Conservation (phyloP, 768 basidiomycete species). For the Rhodosporidiobolus odoratus region DNA sequence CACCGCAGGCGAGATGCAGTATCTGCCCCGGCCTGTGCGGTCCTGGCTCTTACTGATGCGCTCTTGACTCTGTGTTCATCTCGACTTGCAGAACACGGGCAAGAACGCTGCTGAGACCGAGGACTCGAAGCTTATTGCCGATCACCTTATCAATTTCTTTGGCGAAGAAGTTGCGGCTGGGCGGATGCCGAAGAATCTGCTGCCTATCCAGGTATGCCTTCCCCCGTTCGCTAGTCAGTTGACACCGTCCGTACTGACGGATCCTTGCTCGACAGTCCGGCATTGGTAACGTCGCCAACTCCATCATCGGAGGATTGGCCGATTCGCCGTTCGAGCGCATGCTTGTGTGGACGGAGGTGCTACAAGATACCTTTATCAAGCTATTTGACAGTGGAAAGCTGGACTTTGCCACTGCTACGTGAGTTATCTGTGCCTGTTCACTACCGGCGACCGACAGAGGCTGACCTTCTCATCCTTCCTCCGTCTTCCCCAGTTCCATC, state of each 20-base stretch:
- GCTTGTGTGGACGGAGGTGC: constrained; percentile 42
- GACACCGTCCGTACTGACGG: not conserved
- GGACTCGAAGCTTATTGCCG: constrained; percentile 37
- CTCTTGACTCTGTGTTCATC: not conserved
- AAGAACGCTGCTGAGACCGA: constrained; percentile 40
- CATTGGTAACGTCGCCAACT: constrained; percentile 44
- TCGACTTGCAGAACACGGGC: constrained; percentile 26
- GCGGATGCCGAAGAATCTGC: constrained; percentile 40
- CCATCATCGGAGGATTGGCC: constrained; percentile 40
- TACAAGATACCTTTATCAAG: constrained; percentile 46
- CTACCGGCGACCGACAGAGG: not conserved
- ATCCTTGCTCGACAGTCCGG: constrained; percentile 14
- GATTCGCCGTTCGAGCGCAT: constrained; percentile 39
- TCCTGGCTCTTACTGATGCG: not conserved
- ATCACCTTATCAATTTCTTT: constrained; percentile 43
- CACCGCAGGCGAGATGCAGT: no score
- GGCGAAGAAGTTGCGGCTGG: constrained; percentile 41
- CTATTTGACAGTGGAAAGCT: constrained; percentile 46
- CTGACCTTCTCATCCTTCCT: not conserved
- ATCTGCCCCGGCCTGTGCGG: not conserved
- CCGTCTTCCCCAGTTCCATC: constrained; percentile 35
- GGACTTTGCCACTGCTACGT: constrained; percentile 48
- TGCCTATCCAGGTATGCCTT: constrained; percentile 24
- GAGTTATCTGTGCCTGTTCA: constrained; percentile 30
- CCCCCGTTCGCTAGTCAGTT: not conserved